Evolutionary conservation across 1,284 basidiomycete species (phyloP).

Genomic region (Gomphus sp.): DNA sequence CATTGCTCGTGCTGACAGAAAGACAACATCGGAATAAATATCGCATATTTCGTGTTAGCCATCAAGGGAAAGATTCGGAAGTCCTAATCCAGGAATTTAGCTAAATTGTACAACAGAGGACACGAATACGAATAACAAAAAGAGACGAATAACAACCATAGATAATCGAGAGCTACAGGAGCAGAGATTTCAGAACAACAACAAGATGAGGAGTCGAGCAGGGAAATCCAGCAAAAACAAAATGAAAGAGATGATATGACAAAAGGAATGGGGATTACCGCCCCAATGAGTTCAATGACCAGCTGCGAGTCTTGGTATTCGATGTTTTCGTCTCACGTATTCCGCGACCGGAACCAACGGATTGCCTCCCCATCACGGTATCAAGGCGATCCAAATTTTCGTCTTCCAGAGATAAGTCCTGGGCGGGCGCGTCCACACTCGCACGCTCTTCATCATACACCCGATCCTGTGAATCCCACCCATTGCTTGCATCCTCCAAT

Average conservation of each 20-base stretch:
- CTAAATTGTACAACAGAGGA: no score
- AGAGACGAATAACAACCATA: not conserved
- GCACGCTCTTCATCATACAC: not conserved
- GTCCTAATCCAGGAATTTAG: no score
- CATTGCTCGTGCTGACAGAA: no score
- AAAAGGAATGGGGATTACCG: not conserved
- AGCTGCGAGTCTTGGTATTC: not conserved
- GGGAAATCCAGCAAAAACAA: not conserved
- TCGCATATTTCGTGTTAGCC: no score
- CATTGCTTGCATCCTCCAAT: not conserved
- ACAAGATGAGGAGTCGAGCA: not conserved
- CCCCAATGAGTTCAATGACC: not conserved
- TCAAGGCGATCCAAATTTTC: not conserved
- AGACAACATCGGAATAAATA: no score
- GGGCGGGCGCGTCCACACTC: not conserved
- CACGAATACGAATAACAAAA: not conserved
- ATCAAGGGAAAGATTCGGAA: no score
- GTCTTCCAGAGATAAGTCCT: not conserved
- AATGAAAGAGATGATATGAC: not conserved
- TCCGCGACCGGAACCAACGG: not conserved
- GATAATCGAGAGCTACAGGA: not conserved
- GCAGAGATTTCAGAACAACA: not conserved
- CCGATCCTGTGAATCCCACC: not conserved
- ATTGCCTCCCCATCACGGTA: not conserved
- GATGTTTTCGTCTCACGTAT: not conserved